Evolutionary conservation across 805 yeast species (phyloP).

Genomic region (Candida nitratophila): DNA sequence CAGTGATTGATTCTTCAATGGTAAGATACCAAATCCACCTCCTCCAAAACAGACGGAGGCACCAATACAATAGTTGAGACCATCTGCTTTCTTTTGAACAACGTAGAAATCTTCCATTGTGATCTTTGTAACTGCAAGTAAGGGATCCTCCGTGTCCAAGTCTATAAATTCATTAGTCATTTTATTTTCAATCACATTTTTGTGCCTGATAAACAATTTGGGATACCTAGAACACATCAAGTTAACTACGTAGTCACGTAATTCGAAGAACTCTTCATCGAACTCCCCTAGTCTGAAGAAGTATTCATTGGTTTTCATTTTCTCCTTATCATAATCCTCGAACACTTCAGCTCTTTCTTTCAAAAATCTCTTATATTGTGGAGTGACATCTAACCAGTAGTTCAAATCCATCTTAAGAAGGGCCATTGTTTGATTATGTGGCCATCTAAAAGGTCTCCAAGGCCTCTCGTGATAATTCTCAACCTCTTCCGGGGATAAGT

Average conservation of each 20-base stretch:
- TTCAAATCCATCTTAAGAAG: constrained; percentile 40
- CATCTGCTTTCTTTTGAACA: constrained; percentile 29
- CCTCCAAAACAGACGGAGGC: constrained; percentile 49
- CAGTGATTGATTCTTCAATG: constrained; percentile 25
- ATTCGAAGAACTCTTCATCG: constrained; percentile 33
- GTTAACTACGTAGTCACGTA: constrained; percentile 33
- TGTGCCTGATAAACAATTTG: constrained; percentile 28
- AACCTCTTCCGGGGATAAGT: constrained; percentile 12
- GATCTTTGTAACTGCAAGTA: constrained; percentile 35
- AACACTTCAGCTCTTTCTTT: constrained; percentile 33
- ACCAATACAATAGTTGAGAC: constrained; percentile 37
- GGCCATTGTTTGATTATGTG: constrained; percentile 48
- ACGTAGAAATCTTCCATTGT: constrained; percentile 46
- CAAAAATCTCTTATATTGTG: constrained; percentile 36
- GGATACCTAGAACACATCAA: constrained; percentile 41
- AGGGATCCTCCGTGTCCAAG: constrained; percentile 37
- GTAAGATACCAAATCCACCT: constrained; percentile 38
- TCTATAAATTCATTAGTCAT: constrained; percentile 36
- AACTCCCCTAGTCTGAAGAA: constrained; percentile 28
- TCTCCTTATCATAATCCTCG: constrained; percentile 29
- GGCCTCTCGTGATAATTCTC: constrained; percentile 30
- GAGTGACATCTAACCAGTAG: constrained; percentile 45
- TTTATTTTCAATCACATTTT: constrained; percentile 32
- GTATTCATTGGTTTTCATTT: constrained; percentile 29
- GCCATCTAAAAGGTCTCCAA: constrained; percentile 49